Evolutionary conservation across 352 stramenopile genomes (phyloP), one percentile per base, ranked within the genome.

Genomic region (Globisporangium cederbergense): DNA sequence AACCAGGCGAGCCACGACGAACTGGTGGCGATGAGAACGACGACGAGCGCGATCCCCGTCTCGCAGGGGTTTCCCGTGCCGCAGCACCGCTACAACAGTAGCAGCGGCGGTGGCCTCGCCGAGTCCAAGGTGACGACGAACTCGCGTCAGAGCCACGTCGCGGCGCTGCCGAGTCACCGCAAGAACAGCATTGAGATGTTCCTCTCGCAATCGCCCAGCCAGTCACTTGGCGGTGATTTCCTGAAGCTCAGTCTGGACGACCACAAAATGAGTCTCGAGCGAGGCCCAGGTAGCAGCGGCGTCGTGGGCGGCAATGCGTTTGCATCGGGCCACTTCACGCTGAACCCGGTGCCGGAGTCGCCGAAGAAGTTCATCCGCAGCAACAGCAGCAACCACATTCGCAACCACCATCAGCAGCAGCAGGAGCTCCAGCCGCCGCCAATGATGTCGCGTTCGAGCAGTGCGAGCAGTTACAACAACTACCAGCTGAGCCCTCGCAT

Each of bases 111-210:
- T 10, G 3, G 50, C 16, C 52, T 45, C 14, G 52, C 36, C 18
- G 52, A 58, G 36, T 20, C 52, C 30, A 58, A 58, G 52, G 22
- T 40, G 36, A 9, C n/a, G n/a, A 58, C 52, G 32, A 58, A 30
- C 32, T 30, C 36, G 3, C 52, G 32, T 11, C 52, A 58, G 52
- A 45, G 30, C 22, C 52, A 58, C 18, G 32, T 38, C 1, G 52
- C 32, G 52, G 55, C 65, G 28, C 58, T 74, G 55, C 71, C 76
- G n/a, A 79, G 69, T 25, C 82, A 77, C 47, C 81, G 86, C 47
- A 94, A 94, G 75, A 94, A 88, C 75, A 91, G 81, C 70, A 91
- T 94, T 40, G 86, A 94, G 68, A 91, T 94, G 83, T 94, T 94
- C 76, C 68, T 94, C 3, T 94, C 86, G 66, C 86, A 92, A 67